These are phyloP conservation scores for Aaosphaeria pasadenensis DNA, from an alignment of 2,329 filamentous ascomycete species.

Conservation along the genomic window DNA sequence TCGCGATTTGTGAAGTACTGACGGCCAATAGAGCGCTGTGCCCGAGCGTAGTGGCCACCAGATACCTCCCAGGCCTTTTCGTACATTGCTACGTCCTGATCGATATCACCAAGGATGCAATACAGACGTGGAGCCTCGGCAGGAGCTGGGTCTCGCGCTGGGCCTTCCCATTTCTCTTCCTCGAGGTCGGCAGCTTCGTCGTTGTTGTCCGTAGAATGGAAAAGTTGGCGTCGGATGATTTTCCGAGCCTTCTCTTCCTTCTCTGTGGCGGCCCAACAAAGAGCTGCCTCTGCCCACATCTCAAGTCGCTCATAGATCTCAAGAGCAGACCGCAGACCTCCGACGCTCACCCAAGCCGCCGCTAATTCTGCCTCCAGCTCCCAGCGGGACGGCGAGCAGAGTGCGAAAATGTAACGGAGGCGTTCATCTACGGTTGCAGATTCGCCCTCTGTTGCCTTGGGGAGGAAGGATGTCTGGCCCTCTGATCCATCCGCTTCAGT, in stretches of 20 bases:
- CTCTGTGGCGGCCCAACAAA: slow-evolving; percentile 79
- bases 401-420: slow-evolving; percentile 77
- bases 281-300: slow-evolving; percentile 90
- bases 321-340: slow-evolving; percentile 82
- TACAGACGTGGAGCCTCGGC: slow-evolving; percentile 82
- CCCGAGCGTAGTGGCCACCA: slow-evolving; percentile 74
- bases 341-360: slow-evolving; percentile 84
- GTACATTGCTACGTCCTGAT: slow-evolving; percentile 71
- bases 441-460: slow-evolving; percentile 70
- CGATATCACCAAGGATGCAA: slow-evolving; percentile 91
- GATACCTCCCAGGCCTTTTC: slow-evolving; percentile 87
- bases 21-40: slow-evolving; percentile 83
- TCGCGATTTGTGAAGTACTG: slow-evolving; percentile 67
- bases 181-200: slow-evolving; percentile 41
- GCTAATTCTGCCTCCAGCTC: slow-evolving; percentile 92
- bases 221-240: slow-evolving; percentile 76
- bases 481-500: slow-evolving; percentile 14
- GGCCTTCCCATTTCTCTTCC: slow-evolving; percentile 59
- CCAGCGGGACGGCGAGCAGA: slow-evolving; percentile 85
- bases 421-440: slow-evolving; percentile 75
- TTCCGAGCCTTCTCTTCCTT: slow-evolving; percentile 78
- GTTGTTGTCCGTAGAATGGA: slow-evolving; percentile 56
- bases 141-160: slow-evolving; percentile 67
- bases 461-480: slow-evolving; percentile 72
- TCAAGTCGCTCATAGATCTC: slow-evolving; percentile 94